A percentile compares a stretch with the other conserved stretches of the same genome.
phyloP scores from a whole-genome alignment of 257 asterid genomes.

The Scutellaria galericulata region DNA sequence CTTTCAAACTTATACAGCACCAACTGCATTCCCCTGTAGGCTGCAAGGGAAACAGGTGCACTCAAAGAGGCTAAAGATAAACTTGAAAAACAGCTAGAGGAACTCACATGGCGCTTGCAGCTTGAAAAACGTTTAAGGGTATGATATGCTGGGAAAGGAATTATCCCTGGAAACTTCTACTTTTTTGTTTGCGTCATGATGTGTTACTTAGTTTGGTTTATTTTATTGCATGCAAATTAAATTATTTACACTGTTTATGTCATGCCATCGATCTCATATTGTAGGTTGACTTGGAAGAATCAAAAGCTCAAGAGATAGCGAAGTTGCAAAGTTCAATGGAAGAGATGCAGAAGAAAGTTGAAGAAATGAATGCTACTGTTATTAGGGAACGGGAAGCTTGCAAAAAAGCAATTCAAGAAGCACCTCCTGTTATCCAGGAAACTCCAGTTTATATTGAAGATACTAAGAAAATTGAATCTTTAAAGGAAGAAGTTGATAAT shows the following conservation, averaged over 20 bases:
- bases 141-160: constrained; percentile 35
- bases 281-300: constrained; percentile 94
- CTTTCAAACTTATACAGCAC: constrained; percentile 8
- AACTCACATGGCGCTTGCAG: constrained; percentile 94
- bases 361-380: constrained; percentile 69
- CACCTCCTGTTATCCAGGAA: constrained; percentile 95
- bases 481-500: constrained; percentile 68
- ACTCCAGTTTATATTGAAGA: constrained; percentile 87
- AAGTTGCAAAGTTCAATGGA: constrained; percentile 73
- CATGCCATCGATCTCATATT: constrained; percentile 34
- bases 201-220: constrained; percentile 19
- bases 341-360: constrained; percentile 77
- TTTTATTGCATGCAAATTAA: constrained; percentile 24
- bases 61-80: constrained; percentile 99
- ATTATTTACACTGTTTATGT: constrained; percentile 9
- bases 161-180: constrained; percentile 6
- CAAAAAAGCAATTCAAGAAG: constrained; percentile 87
- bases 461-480: constrained; percentile 73
- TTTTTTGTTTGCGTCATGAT: constrained; percentile 24
- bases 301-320: constrained; percentile 75
- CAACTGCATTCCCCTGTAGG: constrained; percentile 53
- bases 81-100: constrained; percentile 96
- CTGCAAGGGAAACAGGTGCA: constrained; percentile 99
- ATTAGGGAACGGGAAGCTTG: constrained; percentile 87
- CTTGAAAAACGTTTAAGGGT: constrained; percentile 96